Conservation (phyloP, 2,329 filamentous ascomycete species). For the Xylariaceae sp. region DNA sequence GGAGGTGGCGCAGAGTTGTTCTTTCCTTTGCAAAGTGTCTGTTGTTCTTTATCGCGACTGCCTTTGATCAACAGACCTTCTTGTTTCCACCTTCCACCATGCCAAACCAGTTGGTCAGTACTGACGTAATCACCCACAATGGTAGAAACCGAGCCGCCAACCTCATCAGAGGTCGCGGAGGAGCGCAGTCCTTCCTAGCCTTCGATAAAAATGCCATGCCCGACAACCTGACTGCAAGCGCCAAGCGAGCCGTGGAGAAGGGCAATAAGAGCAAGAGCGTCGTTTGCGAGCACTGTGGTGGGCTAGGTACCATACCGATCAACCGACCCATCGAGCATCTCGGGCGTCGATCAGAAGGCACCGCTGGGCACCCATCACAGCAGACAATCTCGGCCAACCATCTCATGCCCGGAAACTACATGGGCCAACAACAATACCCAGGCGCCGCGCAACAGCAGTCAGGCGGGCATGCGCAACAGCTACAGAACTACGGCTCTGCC, state of each 20-base stretch:
- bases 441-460: too few relatives aligned
- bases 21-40: too few relatives aligned
- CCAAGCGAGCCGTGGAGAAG: background rate
- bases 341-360: background rate
- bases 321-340: background rate
- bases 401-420: too few relatives aligned
- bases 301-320: background rate
- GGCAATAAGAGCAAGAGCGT: background rate
- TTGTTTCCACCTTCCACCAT: too few relatives aligned
- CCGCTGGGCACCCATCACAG: background rate
- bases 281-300: background rate
- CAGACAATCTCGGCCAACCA: background rate
- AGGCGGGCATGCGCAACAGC: too few relatives aligned
- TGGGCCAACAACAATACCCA: too few relatives aligned
- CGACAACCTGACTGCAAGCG: background rate
- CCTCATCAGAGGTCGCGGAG: background rate
- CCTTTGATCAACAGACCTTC: too few relatives aligned
- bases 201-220: background rate
- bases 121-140: too few relatives aligned
- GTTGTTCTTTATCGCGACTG: too few relatives aligned
- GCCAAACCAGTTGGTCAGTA: too few relatives aligned
- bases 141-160: slow-evolving; percentile 6
- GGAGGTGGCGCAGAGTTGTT: too few relatives aligned
- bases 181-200: background rate
- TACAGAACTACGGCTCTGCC: too few relatives aligned